Conservation (phyloP, 192 early-diverging fungal species). For the Thamnidium elegans region DNA sequence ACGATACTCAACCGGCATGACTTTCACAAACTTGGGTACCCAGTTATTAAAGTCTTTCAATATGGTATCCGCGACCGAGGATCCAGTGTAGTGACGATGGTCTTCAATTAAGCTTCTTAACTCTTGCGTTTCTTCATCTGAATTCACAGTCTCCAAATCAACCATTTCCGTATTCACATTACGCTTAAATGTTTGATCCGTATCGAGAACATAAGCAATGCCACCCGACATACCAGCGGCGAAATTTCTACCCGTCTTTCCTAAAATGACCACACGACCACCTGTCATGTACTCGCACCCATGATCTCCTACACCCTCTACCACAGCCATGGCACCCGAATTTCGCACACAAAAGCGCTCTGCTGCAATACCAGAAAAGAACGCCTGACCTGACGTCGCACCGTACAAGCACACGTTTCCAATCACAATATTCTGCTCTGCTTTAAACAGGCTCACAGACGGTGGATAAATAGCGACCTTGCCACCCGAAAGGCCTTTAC, state of each 20-base stretch:
- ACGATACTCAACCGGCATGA: slow-evolving; percentile 92
- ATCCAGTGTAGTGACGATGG: slow-evolving; percentile 81
- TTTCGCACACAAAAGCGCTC: slow-evolving; percentile 98
- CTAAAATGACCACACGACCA: slow-evolving; percentile 88
- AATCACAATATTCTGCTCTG: slow-evolving; percentile 88
- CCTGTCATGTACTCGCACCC: slow-evolving; percentile 99
- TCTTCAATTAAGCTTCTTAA: slow-evolving; percentile 77
- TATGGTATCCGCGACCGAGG: slow-evolving; percentile 66
- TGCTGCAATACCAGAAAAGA: slow-evolving; percentile 91
- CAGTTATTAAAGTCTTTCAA: slow-evolving; percentile 66
- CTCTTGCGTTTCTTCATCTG: slow-evolving; percentile 71
- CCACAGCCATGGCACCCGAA: slow-evolving; percentile 93
- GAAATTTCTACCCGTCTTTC: slow-evolving; percentile 92
- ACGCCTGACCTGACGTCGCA: slow-evolving; percentile 88
- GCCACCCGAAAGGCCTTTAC: slow-evolving; percentile 97
- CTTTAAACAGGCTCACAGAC: slow-evolving; percentile 69
- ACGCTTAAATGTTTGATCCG: slow-evolving; percentile 55
- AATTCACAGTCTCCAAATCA: slow-evolving; percentile 75
- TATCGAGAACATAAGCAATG: slow-evolving; percentile 90
- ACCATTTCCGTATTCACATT: slow-evolving; percentile 94
- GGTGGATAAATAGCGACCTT: slow-evolving; percentile 88
- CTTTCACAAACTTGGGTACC: slow-evolving; percentile 85
- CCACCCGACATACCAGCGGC: slow-evolving; percentile 99
- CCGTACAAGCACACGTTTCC: slow-evolving; percentile 98
- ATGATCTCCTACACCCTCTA: slow-evolving; percentile 97